Evolutionary conservation across 1,139 yeast genomes (phyloP), one percentile per base, ranked within the genome.

Genomic region (Magnusiomyces paraingens): DNA sequence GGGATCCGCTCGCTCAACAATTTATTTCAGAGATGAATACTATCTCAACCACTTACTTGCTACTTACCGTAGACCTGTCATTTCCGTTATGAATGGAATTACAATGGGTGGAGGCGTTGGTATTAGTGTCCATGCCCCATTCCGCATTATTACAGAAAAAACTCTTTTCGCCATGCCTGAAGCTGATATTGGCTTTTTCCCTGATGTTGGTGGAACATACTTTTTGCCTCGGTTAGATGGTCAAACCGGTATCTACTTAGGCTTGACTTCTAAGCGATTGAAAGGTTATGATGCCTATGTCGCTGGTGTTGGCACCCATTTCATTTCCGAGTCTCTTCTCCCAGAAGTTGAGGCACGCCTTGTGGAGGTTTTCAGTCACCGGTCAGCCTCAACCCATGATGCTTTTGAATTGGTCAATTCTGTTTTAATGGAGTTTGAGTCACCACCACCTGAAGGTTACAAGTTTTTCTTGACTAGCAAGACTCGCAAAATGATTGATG

Each of bases 71-170:
- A 93, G 90, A 72, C 98, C 99, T 1, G 79, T 86, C 60, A 83
- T 93, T 18, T 77, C 96, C 0, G 66, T 90, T 47, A 85, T 87
- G 83, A 85, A 93, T 66, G 98, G 98, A 32, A 89, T 93, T 64
- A 89, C 94, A 41, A 89, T 93, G 96, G 99, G 99, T 55, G 99
- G 99, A 52, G 99, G 99, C 62, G 96, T 89, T 46, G 99, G 99
- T 2, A 74, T 93, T 54, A 78, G 93, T 0, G 84, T 88, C 46
- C 98, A 93, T 70, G 86, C 91, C 14, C 95, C 97, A 2, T 91
- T 91, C 76, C 81, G 99, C 66, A 76, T 93, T 50, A 95, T 94
- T 14, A 88, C 96, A 41, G 97, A 93, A 65, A 80, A 80, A 64
- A 91, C 98, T 18, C 79, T 84, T 66, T 80, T 91, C 72, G 96